Conservation (phyloP, 257 asterid genomes). For the Paraleonurus japonicus region DNA sequence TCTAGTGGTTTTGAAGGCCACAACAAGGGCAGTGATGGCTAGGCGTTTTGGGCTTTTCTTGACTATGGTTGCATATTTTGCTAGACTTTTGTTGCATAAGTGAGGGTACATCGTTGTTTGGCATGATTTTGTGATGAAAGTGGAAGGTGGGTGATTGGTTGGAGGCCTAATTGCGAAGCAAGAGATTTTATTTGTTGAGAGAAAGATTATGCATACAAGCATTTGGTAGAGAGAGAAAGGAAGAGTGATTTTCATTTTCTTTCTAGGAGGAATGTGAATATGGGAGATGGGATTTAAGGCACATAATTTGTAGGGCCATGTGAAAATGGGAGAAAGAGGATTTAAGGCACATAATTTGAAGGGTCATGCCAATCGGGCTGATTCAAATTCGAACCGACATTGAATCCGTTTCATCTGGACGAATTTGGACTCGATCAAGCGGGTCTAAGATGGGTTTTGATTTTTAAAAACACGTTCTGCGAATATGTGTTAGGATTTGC, state of each 20-base stretch:
- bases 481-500: too few species aligned
- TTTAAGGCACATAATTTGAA: too few species aligned
- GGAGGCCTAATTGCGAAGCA: background rate
- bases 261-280: background rate
- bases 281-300: background rate
- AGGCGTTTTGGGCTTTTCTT: slow-evolving; percentile 29
- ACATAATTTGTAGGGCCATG: background rate
- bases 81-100: slow-evolving; percentile 26
- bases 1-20: slow-evolving; percentile 26
- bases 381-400: too few species aligned
- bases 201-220: slow-evolving; percentile 6
- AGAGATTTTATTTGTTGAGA: background rate
- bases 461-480: too few species aligned
- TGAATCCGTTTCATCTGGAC: too few species aligned
- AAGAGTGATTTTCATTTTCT: background rate
- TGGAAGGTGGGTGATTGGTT: background rate
- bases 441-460: too few species aligned
- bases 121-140: slow-evolving; percentile 30
- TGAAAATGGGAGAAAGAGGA: too few species aligned
- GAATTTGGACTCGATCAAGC: too few species aligned
- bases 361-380: too few species aligned
- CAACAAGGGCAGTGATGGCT: slow-evolving; percentile 35
- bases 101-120: slow-evolving; percentile 33
- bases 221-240: background rate
- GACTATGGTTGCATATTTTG: slow-evolving; percentile 26